Evolutionary conservation across 2,329 filamentous ascomycete genomes (phyloP).

Genomic region (Tolypocladium amazonense): DNA sequence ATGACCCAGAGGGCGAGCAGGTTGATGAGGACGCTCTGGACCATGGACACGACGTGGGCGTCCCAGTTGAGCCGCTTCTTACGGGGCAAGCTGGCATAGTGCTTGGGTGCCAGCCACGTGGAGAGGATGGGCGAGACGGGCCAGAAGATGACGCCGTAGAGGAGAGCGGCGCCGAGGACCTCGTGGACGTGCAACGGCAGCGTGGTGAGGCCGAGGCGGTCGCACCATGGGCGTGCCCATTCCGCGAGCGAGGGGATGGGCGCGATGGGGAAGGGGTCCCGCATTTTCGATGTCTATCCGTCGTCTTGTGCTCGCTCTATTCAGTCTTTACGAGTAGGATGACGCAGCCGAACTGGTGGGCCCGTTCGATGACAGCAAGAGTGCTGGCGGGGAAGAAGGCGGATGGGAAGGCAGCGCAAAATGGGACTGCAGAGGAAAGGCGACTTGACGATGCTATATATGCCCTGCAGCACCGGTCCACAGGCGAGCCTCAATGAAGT

Average conservation of each 20-base stretch:
- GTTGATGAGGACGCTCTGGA: conserved; percentile 67
- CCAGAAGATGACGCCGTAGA: conserved; percentile 60
- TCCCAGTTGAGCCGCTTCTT: conserved; percentile 70
- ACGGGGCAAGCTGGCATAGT: conserved; percentile 53
- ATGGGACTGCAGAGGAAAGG: not conserved
- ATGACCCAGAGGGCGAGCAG: conserved; percentile 65
- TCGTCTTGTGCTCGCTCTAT: not conserved
- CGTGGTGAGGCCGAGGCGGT: conserved; percentile 49
- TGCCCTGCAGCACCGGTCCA: not conserved
- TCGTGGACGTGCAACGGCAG: conserved; percentile 73
- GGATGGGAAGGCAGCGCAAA: not conserved
- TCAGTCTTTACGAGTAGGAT: too few species aligned
- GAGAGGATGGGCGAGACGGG: conserved; percentile 60
- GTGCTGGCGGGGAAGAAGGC: not conserved
- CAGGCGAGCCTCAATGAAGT: not conserved
- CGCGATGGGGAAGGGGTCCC: conserved; percentile 59
- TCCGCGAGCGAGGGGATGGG: conserved; percentile 46
- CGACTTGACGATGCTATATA: not conserved
- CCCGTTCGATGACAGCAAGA: not conserved
- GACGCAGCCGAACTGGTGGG: not conserved
- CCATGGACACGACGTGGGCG: conserved; percentile 73
- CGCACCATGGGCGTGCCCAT: conserved; percentile 53
- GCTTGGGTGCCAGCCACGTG: conserved; percentile 45
- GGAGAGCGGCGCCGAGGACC: conserved; percentile 50
- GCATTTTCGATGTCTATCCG: conserved; percentile 39